phyloP scores from a whole-genome alignment of 352 stramenopile species.

The Hyaloperonospora brassicae region DNA sequence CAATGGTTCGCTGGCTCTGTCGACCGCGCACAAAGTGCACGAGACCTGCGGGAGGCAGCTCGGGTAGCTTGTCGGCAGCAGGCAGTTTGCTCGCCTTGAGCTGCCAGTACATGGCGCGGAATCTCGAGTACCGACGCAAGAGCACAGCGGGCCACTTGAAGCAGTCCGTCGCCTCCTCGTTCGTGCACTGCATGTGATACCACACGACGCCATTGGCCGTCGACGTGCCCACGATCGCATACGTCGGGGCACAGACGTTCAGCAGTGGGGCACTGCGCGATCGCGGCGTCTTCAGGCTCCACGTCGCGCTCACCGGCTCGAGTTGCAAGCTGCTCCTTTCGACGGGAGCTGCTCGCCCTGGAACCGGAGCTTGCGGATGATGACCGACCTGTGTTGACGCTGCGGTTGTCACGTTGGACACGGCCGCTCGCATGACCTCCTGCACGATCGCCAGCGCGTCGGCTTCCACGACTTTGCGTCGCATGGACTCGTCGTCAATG shows the following conservation, averaged over 20 bases:
- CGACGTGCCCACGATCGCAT: constrained; percentile 28
- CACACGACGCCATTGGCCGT: constrained; percentile 28
- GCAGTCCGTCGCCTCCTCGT: constrained; percentile 21
- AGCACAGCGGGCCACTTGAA: constrained; percentile 26
- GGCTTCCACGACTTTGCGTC: constrained; percentile 15
- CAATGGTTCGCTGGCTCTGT: constrained; percentile 37
- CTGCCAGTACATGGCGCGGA: constrained; percentile 43
- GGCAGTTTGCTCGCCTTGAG: constrained; percentile 30
- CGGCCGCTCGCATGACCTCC: constrained; percentile 14
- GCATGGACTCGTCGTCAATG: not conserved
- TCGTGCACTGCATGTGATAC: constrained; percentile 35
- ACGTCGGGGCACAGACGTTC: constrained; percentile 8
- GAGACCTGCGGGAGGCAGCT: constrained; percentile 31
- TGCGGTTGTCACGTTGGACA: constrained; percentile 6
- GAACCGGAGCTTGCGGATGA: too few relatives aligned
- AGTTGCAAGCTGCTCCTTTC: constrained; percentile 18
- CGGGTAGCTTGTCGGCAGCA: constrained; percentile 26
- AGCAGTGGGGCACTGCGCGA: constrained; percentile 2
- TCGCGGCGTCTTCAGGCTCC: constrained; percentile 12
- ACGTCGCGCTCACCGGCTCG: constrained; percentile 14
- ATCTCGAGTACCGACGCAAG: constrained; percentile 42
- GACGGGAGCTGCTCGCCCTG: constrained; percentile 6
- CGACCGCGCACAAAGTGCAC: constrained; percentile 40
- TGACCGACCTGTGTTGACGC: not conserved
- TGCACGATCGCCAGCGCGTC: constrained; percentile 17